Evolutionary conservation across 1,284 basidiomycete genomes (phyloP), one percentile per base, ranked within the genome.

Genomic region (Pascua guehoae): DNA sequence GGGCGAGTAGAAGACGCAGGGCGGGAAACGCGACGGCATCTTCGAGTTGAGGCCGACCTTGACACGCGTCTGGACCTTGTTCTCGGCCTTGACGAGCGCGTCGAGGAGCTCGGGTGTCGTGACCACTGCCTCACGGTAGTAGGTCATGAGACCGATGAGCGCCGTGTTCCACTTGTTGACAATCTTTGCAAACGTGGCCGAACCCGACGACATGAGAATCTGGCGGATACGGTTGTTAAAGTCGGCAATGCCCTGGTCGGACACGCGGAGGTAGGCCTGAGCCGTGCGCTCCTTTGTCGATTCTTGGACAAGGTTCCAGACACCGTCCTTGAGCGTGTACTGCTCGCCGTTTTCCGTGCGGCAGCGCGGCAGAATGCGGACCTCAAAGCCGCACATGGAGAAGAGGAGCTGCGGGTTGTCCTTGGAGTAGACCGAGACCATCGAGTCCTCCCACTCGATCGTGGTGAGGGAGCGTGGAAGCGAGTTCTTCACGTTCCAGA

Each of bases 121-220:
- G 60, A 97, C 91, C 61, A 98, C 93, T n/a, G 94, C 95, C 74
- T 98, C 95, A 61, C 95, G 90, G 79, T 98, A 98, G 80, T 98
- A 98, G 0, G 94, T 97, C 91, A 96, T 92, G 39, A 94, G 79
- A 60, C 91, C 91, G 64, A 94, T 95, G 53, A 95, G 84, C 11
- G 91, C 90, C 2, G 93, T 95, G 77, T 97, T 98, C 93, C 93
- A 97, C 67, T 98, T 98, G 82, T 98, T 98, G 72, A 98, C 89
- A 69, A 99, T 97, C 83, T 99, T 99, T 61, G 91, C 92, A 84
- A 98, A 98, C 0, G 96, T 98, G 1, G 95, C 95, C 0, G 93
- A 95, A 59, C 96, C 96, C 1, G 96, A 98, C 67, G 92, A 93
- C 96, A 99, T 98, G 62, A 99, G 80, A 16, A 98, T 89, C 77